Evolutionary conservation across 1,284 basidiomycete species (phyloP).

Genomic region (Trametes pubescens): DNA sequence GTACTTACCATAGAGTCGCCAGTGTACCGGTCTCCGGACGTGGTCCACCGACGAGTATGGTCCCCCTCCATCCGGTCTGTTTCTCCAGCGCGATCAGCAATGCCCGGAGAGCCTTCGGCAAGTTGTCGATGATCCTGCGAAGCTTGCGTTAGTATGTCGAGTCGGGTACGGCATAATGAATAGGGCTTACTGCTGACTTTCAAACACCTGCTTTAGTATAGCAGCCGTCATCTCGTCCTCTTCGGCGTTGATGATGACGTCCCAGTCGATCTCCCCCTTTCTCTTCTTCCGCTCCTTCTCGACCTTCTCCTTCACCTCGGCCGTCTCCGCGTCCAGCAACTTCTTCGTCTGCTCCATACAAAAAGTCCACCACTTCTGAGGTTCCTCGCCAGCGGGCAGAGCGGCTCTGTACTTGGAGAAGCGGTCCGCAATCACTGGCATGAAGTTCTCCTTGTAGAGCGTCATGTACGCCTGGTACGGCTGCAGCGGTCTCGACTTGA

Average conservation of each 20-base stretch:
- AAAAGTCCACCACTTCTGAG: background rate
- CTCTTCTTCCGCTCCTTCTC: background rate
- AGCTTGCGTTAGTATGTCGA: background rate
- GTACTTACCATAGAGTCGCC: background rate
- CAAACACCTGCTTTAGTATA: background rate
- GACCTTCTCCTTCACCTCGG: background rate
- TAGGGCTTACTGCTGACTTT: background rate
- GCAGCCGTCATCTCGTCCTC: background rate
- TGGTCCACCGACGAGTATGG: background rate
- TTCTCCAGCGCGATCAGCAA: background rate
- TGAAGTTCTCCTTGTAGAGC: conserved; percentile 1
- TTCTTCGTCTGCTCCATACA: conserved; percentile 3
- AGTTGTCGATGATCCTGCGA: background rate
- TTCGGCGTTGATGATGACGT: background rate
- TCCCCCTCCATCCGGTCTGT: conserved; percentile 5
- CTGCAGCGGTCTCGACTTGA: background rate
- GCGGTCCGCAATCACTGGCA: background rate
- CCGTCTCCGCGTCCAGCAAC: background rate
- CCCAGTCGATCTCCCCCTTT: background rate
- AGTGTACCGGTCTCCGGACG: background rate
- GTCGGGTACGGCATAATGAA: background rate
- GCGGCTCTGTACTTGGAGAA: background rate
- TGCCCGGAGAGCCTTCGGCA: background rate
- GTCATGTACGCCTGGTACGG: conserved; percentile 4
- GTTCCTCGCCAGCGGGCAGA: background rate